These are phyloP conservation scores for Pichia kluyveri DNA, from an alignment of 805 yeast genomes.

Conservation along the genomic window DNA sequence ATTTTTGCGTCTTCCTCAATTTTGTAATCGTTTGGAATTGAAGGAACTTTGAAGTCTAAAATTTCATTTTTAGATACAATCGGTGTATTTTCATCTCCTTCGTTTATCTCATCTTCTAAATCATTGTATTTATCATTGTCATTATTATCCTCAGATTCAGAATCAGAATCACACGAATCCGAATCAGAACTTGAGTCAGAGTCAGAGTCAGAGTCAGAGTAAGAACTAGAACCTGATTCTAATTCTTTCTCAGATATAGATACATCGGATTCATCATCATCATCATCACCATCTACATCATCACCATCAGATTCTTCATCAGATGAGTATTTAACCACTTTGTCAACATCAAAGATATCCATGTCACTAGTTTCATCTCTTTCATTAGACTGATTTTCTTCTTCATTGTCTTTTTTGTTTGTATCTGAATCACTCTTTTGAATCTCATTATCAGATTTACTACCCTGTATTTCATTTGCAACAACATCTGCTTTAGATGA, in stretches of 20 bases:
- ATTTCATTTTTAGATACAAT: slow-evolving; percentile 74
- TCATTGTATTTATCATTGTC: slow-evolving; percentile 9
- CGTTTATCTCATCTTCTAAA: slow-evolving; percentile 25
- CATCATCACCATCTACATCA: background rate
- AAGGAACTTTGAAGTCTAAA: slow-evolving; percentile 56
- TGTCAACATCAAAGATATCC: slow-evolving; percentile 13
- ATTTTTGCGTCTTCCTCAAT: slow-evolving; percentile 56
- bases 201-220: background rate
- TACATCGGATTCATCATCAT: background rate
- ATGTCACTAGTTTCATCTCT: background rate
- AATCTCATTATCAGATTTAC: too few species aligned
- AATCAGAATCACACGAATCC: slow-evolving; percentile 17
- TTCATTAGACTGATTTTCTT: background rate
- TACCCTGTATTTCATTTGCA: too few species aligned
- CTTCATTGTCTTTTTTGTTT: too few species aligned
- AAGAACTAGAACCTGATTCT: background rate
- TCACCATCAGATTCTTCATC: slow-evolving; percentile 10
- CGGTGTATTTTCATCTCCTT: slow-evolving; percentile 41
- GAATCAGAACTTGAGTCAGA: slow-evolving; percentile 13
- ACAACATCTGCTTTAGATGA: too few species aligned
- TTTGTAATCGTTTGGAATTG: slow-evolving; percentile 55
- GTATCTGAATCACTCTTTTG: too few species aligned
- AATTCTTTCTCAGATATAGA: too few species aligned
- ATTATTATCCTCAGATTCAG: slow-evolving; percentile 14
- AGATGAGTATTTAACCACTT: slow-evolving; percentile 15